phyloP scores from a whole-genome alignment of 2,329 filamentous ascomycete species.

The Berkeleyomyces basicola region DNA sequence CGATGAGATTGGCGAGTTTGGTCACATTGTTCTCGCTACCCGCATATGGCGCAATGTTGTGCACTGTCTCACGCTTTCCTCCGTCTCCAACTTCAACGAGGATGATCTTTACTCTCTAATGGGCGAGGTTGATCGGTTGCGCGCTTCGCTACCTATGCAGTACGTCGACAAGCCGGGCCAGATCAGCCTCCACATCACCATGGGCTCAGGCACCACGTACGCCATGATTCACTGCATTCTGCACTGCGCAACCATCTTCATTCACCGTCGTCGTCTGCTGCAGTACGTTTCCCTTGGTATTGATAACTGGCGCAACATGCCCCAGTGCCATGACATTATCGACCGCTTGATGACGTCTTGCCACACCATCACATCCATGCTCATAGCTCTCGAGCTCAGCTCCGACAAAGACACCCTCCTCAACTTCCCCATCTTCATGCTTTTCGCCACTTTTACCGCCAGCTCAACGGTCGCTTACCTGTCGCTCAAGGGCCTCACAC shows the following conservation, averaged over 20 bases:
- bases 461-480: constrained; percentile 45
- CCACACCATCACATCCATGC: constrained; percentile 39
- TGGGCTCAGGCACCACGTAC: constrained; percentile 46
- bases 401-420: constrained; percentile 40
- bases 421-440: constrained; percentile 48
- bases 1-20: constrained; percentile 43
- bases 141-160: constrained; percentile 38
- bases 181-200: constrained; percentile 45
- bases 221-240: constrained; percentile 46
- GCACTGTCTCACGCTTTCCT: constrained; percentile 40
- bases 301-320: constrained; percentile 35
- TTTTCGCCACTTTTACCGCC: constrained; percentile 44
- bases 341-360: constrained; percentile 42
- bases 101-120: constrained; percentile 34
- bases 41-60: constrained; percentile 46
- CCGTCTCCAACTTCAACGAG: constrained; percentile 35
- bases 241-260: constrained; percentile 43
- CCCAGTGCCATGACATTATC: constrained; percentile 35
- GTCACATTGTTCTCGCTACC: constrained; percentile 42
- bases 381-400: constrained; percentile 38
- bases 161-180: constrained; percentile 44
- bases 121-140: constrained; percentile 37
- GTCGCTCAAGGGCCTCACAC: constrained; percentile 43
- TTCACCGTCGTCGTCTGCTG: constrained; percentile 41
- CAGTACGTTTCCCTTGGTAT: constrained; percentile 38